Evolutionary conservation across 352 stramenopile genomes (phyloP), one percentile per base, ranked within the genome.

Genomic region (Thalassiosira ordinaria): DNA sequence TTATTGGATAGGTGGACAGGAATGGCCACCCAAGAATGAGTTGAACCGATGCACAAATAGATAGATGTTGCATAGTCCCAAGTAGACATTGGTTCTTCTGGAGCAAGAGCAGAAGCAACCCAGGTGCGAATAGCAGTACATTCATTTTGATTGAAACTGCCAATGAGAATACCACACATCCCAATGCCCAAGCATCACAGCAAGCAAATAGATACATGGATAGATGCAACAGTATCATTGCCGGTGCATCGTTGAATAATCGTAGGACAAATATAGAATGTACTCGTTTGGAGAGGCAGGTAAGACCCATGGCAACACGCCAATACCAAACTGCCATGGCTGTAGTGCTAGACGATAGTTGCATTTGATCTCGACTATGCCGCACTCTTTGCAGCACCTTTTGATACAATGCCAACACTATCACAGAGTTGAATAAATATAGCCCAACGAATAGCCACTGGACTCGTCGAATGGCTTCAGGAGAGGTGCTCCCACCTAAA

Each of bases 101-200:
- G 20, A 99, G 87, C 49, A 99, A 85, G 47, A 99, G 84, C 63
- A 99, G 95, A 55, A 99, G 95, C 0, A 99, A 84, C 39, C 96
- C 97, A 0, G 97, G 97, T 44, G 97, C 96, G 77, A 99, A 99
- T 11, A 99, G 91, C 47, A 99, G 89, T 31, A 98, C 92, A 91
- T 99, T 99, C 97, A 99, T 99, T 90, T 99, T 99, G 79, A 99
- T 95, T 33, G 95, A 98, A 7, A 99, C 96, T 16, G 96, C 96
- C 26, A 98, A 86, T 57, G 95, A 98, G 90, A 98, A 99, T 39
- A 98, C 46, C 1, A 97, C 86, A 69, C 96, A 98, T 49, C 96
- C 96, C 7, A 88, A 44, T 55, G 79, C 81, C 89, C 84, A 95
- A 56, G 68, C 62, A 52, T 87, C 62, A 3, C 79, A 82, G 33